phyloP scores from a whole-genome alignment of 23 red algal species.

The Gracilaria domingensis region DNA sequence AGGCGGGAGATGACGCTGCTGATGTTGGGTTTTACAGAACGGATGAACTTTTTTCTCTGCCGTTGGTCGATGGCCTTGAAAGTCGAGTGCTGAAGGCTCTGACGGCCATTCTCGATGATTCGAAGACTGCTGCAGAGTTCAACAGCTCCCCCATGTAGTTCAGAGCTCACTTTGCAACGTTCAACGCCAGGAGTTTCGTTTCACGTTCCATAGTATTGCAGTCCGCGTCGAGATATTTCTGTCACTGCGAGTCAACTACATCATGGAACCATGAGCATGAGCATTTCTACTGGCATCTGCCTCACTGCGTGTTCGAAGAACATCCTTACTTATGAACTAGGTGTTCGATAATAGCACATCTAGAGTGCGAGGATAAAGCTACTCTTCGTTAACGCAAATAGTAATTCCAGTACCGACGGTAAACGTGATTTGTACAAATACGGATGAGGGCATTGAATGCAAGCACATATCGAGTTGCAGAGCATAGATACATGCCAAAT shows the following conservation, averaged over 20 bases:
- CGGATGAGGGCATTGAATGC: no score
- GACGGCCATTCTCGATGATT: neutral
- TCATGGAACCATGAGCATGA: no score
- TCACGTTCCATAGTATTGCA: neutral
- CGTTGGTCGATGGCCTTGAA: constrained; percentile 18
- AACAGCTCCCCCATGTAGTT: neutral
- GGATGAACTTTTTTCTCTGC: constrained; percentile 10
- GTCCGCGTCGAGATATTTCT: neutral
- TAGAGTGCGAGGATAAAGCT: neutral
- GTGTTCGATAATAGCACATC: neutral
- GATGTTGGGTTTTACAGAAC: constrained; percentile 50
- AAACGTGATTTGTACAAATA: no score
- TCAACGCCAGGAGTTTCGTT: no score
- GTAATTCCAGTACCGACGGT: no score
- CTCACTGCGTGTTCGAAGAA: neutral
- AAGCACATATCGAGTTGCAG: no score
- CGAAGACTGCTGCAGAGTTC: neutral
- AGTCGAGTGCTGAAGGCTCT: constrained; percentile 16
- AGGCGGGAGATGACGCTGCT: constrained; percentile 45
- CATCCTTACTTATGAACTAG: neutral
- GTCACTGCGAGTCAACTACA: neutral
- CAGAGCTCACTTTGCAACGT: no score
- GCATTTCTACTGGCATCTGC: neutral
- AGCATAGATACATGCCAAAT: no score
- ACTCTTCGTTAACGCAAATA: no score